Evolutionary conservation across 1,284 basidiomycete genomes (phyloP).

Genomic region (Cutaneotrichosporon dermatis): DNA sequence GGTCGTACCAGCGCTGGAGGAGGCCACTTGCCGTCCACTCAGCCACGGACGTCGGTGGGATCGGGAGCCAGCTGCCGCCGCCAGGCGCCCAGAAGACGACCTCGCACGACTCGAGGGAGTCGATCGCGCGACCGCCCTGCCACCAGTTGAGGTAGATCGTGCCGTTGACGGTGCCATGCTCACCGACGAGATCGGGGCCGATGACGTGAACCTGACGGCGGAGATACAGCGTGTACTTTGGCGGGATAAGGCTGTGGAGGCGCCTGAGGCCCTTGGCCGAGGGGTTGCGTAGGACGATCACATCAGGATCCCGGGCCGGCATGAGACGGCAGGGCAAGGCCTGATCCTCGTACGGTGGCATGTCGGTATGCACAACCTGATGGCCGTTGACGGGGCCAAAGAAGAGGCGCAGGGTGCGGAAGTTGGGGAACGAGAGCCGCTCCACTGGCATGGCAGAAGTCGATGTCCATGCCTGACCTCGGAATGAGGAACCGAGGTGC

Average conservation of each 20-base stretch:
- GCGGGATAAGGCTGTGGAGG: not conserved
- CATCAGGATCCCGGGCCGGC: not conserved
- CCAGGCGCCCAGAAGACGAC: not conserved
- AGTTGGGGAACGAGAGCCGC: not conserved
- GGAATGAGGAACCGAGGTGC: not conserved
- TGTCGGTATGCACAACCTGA: not conserved
- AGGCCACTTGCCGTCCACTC: not conserved
- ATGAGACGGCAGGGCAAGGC: not conserved
- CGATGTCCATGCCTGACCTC: not conserved
- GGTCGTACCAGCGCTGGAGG: conserved; percentile 5
- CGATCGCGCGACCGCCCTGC: not conserved
- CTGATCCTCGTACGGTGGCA: not conserved
- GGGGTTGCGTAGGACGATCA: not conserved
- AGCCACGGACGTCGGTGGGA: not conserved
- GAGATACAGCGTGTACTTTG: not conserved
- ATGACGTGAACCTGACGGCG: conserved; percentile 1
- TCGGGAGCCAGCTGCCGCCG: conserved; percentile 1
- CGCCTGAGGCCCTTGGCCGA: not conserved
- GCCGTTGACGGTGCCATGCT: conserved; percentile 1
- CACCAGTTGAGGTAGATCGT: conserved; percentile 3
- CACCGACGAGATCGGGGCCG: not conserved
- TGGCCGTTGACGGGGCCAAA: not conserved
- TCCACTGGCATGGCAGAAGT: not conserved
- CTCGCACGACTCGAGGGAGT: not conserved
- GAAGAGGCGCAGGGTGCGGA: not conserved